phyloP scores from a whole-genome alignment of 257 asterid genomes.

The Apocynum venetum region DNA sequence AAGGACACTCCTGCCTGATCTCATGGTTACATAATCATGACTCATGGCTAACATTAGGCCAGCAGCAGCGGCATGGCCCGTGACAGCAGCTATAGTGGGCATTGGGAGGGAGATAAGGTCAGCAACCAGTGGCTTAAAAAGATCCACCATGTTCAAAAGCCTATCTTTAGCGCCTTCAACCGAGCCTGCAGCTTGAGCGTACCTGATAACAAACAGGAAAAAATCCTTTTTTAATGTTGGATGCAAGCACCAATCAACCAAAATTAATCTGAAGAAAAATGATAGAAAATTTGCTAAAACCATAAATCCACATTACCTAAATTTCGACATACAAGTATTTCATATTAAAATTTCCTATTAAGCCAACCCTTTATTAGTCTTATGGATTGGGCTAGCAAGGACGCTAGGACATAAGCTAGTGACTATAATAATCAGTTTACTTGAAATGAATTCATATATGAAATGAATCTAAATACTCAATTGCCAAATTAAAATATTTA shows the following conservation, averaged over 20 bases:
- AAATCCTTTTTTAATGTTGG: not conserved
- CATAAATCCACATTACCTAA: not conserved
- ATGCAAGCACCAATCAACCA: not conserved
- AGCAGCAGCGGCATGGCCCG: constrained; percentile 88
- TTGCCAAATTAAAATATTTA: too few relatives aligned
- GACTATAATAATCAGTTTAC: too few relatives aligned
- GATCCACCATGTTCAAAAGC: constrained; percentile 52
- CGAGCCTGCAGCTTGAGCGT: constrained; percentile 72
- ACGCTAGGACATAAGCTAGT: too few relatives aligned
- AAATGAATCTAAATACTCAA: too few relatives aligned
- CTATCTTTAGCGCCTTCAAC: constrained; percentile 38
- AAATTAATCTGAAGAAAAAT: not conserved
- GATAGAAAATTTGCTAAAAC: not conserved
- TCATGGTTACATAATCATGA: constrained; percentile 71
- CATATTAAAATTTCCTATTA: not conserved
- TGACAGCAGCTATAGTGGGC: constrained; percentile 79
- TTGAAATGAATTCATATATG: too few relatives aligned
- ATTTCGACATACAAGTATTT: not conserved
- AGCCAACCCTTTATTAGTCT: too few relatives aligned
- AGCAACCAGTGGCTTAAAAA: constrained; percentile 55
- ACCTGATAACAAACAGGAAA: constrained; percentile 15
- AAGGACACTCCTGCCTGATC: constrained; percentile 50
- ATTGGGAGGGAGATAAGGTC: constrained; percentile 64
- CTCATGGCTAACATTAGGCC: constrained; percentile 65
- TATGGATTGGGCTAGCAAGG: too few relatives aligned